phyloP scores from a whole-genome alignment of 768 basidiomycete species.

The Calocybe gangraenosa region DNA sequence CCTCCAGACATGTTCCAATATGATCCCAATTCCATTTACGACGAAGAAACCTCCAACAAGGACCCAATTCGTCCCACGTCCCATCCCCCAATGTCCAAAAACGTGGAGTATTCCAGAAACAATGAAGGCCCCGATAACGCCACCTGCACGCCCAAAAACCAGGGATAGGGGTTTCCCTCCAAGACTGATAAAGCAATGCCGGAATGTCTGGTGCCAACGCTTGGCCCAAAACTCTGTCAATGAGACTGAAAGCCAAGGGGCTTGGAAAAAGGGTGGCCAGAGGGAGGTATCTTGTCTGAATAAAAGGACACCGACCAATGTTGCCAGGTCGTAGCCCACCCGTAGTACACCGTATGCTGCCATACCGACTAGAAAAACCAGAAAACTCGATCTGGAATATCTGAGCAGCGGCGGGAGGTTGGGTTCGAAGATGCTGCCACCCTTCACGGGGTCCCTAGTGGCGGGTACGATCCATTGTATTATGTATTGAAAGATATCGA shows the following conservation, averaged over 20 bases:
- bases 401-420: slow-evolving; percentile 29
- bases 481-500: slow-evolving; percentile 41
- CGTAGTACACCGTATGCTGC: slow-evolving; percentile 43
- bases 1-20: slow-evolving; percentile 47
- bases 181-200: slow-evolving; percentile 49
- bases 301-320: slow-evolving; percentile 40
- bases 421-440: slow-evolving; percentile 40
- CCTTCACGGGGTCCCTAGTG: slow-evolving; percentile 34
- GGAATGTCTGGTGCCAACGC: slow-evolving; percentile 70
- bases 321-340: slow-evolving; percentile 33
- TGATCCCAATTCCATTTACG: slow-evolving; percentile 48
- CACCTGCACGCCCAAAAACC: slow-evolving; percentile 44
- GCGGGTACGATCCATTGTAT: slow-evolving; percentile 43
- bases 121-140: slow-evolving; percentile 54
- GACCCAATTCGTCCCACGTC: slow-evolving; percentile 42
- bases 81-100: slow-evolving; percentile 55
- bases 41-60: slow-evolving; percentile 50
- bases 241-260: slow-evolving; percentile 55
- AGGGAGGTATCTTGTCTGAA: slow-evolving; percentile 45
- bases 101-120: slow-evolving; percentile 61
- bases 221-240: slow-evolving; percentile 58
- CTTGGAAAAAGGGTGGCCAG: slow-evolving; percentile 63
- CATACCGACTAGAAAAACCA: slow-evolving; percentile 41
- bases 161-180: slow-evolving; percentile 40
- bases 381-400: slow-evolving; percentile 38